Evolutionary conservation across 169 alveolate species (phyloP), one percentile per base, ranked within the genome.

Genomic region (Cryptosporidium bovis): DNA sequence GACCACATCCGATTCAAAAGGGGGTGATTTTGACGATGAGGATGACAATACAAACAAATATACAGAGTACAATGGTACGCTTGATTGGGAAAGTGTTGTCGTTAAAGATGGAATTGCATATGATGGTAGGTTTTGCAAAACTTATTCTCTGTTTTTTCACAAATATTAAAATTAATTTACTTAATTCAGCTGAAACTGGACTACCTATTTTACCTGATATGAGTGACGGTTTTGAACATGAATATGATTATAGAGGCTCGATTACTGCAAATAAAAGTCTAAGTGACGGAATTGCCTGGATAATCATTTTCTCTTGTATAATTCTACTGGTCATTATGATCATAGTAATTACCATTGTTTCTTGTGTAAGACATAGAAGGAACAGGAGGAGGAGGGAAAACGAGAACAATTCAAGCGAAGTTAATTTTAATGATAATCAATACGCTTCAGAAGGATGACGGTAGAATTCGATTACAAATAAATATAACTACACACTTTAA

Each of bases 281-380:
- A 20, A 34, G 66, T 10, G 12, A 51, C 6, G 83, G 56, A 64
- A 60, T 62, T 13, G 87, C 77, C 10, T 77, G 87, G 87, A 77
- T 77, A 2, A 62, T 77, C n/a, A 56, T 77, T 27, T 53, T 56
- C 18, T 15, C 46, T 12, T 77, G 87, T 62, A 18, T 77, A 12
- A 64, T 34, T 8, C n/a, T 77, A 27, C n/a, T 62, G 34, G 69
- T 16, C 48, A 46, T 77, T 10, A 60, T 77, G 71, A 60, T 77
- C 24, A 60, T 77, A 3, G 36, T 46, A 77, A 44, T 77, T 13
- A 62, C 40, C 8, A 48, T n/a, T n/a, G 71, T 77, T 51, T 60
- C 87, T 56, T 68, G 58, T 60, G 64, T 36, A 31, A 58, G 69
- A 27, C 87, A 77, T 27, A 60, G 69, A 40, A 77, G 62, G 2